Evolutionary conservation across 345 rosid species (phyloP), one percentile per base, ranked within the genome.

Genomic region (Clarkia xantiana): DNA sequence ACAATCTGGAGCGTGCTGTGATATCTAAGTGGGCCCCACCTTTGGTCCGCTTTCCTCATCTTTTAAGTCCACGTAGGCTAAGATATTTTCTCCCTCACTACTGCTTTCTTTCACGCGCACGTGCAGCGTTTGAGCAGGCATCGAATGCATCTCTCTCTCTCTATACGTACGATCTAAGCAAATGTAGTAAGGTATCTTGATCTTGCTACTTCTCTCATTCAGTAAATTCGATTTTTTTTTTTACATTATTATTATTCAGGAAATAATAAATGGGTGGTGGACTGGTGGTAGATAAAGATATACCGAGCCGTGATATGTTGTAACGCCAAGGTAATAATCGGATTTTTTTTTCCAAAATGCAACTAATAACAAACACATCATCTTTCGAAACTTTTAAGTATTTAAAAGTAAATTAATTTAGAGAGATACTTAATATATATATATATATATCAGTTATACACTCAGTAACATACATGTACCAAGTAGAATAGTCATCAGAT

Each of bases 11-110:
- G 48, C 47, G 62, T 9, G 65, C 39, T 55, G 38, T 59, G 69
- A 64, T 71, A 65, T 67, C 63, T 68, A 4, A 39, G 50, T 18
- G 16, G 67, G 82, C 83, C 17, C 68, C 87, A 74, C 63, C 65
- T 16, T 40, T 34, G 47, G 58, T 42, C 54, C 55, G 45, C 76
- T 54, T 62, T 72, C 68, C 55, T 76, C 45, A 39, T 47, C 64
- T 58, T 75, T 54, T 42, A 3, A 64, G 29, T 56, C 60, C 71
- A 56, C 53, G 71, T 68, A 70, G 34, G 52, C 57, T 52, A 36
- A 62, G 74, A 72, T 76, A 75, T 74, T 72, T 64, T 58, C 11
- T 13, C 1, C 9, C 29, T 2, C 11, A 19, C n/a, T 3, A 3
- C 2, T 18, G 0, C 1, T 42, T 17, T 18, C 11, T 13, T 36